phyloP scores from a whole-genome alignment of 2,329 filamentous ascomycete species.

The Aureobasidium sp. region DNA sequence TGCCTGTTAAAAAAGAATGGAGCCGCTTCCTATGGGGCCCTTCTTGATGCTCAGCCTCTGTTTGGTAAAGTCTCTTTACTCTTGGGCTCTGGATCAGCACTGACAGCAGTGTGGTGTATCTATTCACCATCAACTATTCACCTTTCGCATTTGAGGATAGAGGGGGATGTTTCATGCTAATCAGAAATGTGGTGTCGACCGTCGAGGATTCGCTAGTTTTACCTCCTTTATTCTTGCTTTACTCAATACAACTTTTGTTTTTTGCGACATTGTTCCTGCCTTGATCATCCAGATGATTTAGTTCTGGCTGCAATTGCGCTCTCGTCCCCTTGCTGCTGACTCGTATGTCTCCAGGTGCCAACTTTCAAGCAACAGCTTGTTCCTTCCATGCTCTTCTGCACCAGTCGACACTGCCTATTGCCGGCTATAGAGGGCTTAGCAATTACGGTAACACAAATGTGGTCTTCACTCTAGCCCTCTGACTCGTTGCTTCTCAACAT shows the following conservation, averaged over 20 bases:
- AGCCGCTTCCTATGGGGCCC: neutral
- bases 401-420: neutral
- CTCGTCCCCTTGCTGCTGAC: neutral
- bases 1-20: neutral
- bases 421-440: neutral
- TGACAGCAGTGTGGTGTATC: neutral
- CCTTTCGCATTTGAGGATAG: neutral
- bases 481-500: neutral
- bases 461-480: neutral
- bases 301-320: no score
- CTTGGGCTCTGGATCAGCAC: neutral
- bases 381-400: neutral
- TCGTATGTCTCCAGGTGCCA: neutral
- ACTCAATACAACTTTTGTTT: slow-evolving; percentile 2
- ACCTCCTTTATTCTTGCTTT: slow-evolving; percentile 2
- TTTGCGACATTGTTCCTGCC: neutral
- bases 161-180: slow-evolving; percentile 7
- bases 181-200: neutral
- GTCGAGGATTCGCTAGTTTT: slow-evolving; percentile 6
- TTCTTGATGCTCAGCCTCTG: neutral
- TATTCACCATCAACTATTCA: neutral
- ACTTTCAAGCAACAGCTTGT: neutral
- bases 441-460: neutral
- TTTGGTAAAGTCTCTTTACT: neutral
- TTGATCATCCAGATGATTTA: neutral